phyloP scores from a whole-genome alignment of 495 filamentous ascomycete species.

The Tuber borchii region DNA sequence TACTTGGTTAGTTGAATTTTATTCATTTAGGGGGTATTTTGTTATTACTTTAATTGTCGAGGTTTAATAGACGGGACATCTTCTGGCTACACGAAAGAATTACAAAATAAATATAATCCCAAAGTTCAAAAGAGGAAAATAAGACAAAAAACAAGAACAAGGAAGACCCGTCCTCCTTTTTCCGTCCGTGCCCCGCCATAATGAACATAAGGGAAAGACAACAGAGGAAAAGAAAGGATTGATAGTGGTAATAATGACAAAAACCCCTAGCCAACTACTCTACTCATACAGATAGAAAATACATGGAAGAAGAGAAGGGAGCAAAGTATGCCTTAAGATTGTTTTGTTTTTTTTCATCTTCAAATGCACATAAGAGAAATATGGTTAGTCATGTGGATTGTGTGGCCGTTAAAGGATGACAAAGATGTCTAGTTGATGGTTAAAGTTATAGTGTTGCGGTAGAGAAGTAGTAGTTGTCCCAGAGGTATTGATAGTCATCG shows the following conservation, averaged over 20 bases:
- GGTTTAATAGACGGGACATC: not conserved
- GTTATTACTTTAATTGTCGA: not conserved
- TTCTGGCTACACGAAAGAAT: slow-evolving; percentile 18
- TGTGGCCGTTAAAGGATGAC: not conserved
- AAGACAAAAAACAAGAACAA: slow-evolving; percentile 1
- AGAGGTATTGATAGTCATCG: slow-evolving; percentile 94
- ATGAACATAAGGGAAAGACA: not conserved
- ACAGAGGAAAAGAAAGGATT: not conserved
- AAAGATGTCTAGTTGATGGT: not conserved
- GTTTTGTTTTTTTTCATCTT: not conserved
- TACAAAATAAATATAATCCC: slow-evolving; percentile 28
- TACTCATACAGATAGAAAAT: slow-evolving; percentile 8
- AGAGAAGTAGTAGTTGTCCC: slow-evolving; percentile 95
- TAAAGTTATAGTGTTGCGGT: slow-evolving; percentile 56
- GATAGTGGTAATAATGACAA: not conserved
- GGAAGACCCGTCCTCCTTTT: not conserved
- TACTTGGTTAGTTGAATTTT: not conserved
- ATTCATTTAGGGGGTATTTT: not conserved
- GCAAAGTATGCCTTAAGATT: not conserved
- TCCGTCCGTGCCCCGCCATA: not conserved
- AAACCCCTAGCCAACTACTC: slow-evolving; percentile 4
- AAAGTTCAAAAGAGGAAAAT: slow-evolving; percentile 9
- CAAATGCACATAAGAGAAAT: not conserved
- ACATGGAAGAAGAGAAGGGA: slow-evolving; percentile 4
- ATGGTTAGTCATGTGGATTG: not conserved